Base-by-base conservation (phyloP, 2,329 filamentous ascomycete species). In the Xylariaceae sp. region DNA sequence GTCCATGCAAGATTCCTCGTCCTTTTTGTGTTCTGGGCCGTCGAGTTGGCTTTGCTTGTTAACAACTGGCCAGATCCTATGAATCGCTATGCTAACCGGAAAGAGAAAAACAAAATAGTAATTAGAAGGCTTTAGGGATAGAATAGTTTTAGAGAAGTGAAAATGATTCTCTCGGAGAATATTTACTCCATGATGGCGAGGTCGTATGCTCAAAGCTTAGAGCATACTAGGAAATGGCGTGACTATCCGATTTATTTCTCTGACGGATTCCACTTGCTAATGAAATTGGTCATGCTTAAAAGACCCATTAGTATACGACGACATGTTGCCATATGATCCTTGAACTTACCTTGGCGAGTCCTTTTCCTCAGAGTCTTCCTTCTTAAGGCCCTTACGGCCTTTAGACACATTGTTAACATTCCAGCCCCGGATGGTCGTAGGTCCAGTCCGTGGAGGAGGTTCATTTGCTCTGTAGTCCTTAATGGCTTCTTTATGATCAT, bases 341-440 rank as follows among this genome's bases (percentile, higher is more conserved):
- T 34, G 31, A 53, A 65, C 62, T 63, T 67, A 69, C 69, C 67
- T 70, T 5, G 67, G 66, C 24, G 69, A 63, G 7, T 71, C 69
- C 41, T 69, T 71, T 56, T 74, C 68, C 59, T 73, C 64, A 2
- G 66, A 65, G 34, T 71, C 65, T 48, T 71, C 64, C 56, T 71
- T 71, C 58, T 65, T 63, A 33, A 67, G 59, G 33, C 66, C 63
- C 34, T 69, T 71, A 4, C 68, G 66, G 5, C 67, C 63, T 60
- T 73, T 74, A 46, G 71, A 70, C 16, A 73, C 68, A 60, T 76
- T 79, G 62, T 78, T 78, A 24, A 79, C 74, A 43, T 82, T 83
- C 83, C 83, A 86, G 1, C 83, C 83, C 24, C 83, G 72, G 28
- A 86, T 85, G 39, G 78, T 77, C 11, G 82, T 83, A 0, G 83